These are phyloP conservation scores for Acacia melanoxylon DNA, from an alignment of 306 rosid species.

Conservation along the genomic window DNA sequence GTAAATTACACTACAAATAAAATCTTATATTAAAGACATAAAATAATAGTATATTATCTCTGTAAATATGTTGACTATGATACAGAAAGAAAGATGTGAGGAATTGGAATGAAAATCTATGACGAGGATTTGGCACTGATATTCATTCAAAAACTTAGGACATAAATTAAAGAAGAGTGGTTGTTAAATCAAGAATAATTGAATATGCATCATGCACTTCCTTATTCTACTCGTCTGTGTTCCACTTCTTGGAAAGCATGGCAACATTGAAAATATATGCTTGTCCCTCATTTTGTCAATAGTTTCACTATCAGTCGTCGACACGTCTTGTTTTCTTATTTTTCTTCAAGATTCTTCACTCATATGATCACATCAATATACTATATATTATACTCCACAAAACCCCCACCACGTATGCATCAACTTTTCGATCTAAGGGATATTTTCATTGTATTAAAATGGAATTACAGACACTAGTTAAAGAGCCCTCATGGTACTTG, in stretches of 20 bases:
- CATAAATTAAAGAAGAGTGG: background rate
- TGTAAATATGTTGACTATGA: background rate
- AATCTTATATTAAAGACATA: too few species aligned
- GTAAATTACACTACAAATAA: too few species aligned
- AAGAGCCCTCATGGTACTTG: too few species aligned
- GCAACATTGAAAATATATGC: conserved; percentile 33
- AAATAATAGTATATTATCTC: too few species aligned
- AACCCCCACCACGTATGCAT: background rate
- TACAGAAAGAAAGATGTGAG: background rate
- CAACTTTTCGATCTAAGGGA: background rate
- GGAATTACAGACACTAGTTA: too few species aligned
- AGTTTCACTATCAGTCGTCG: conserved; percentile 17
- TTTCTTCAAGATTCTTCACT: background rate
- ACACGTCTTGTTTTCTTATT: background rate
- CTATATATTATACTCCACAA: background rate
- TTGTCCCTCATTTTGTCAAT: conserved; percentile 19
- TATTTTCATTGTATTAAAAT: too few species aligned
- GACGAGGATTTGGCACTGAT: conserved; percentile 16
- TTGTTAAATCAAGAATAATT: conserved; percentile 6
- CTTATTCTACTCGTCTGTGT: conserved; percentile 26
- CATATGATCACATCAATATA: background rate
- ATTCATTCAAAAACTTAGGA: conserved; percentile 18
- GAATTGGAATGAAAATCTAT: conserved; percentile 10
- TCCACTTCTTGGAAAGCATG: conserved; percentile 33
- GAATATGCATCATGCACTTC: conserved; percentile 12